These are phyloP conservation scores for Verbascum thapsus DNA, from an alignment of 257 asterid genomes.

Conservation along the genomic window DNA sequence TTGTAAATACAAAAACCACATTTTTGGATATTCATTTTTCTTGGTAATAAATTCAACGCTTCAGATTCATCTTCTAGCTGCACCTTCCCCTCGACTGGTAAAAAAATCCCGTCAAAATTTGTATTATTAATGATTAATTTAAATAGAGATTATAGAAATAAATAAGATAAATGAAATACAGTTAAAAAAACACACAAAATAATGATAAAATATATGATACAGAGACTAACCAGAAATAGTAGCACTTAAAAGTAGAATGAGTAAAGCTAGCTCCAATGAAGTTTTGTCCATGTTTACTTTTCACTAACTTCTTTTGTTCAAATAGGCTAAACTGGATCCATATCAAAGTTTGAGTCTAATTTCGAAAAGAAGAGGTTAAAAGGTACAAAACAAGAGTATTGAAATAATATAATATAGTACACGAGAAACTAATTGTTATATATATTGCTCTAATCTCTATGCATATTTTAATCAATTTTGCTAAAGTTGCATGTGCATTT, in stretches of 20 bases:
- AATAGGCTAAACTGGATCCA: no score
- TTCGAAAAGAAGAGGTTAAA: not conserved
- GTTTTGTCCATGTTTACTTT: not conserved
- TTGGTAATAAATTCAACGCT: not conserved
- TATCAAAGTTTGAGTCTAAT: no score
- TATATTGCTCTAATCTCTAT: slow-evolving; percentile 20
- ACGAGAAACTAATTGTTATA: not conserved
- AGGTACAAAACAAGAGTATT: no score
- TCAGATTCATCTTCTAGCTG: no score
- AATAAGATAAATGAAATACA: no score
- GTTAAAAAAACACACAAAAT: no score
- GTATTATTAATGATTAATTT: no score
- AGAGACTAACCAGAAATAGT: slow-evolving; percentile 19
- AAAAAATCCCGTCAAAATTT: no score
- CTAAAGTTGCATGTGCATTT: slow-evolving; percentile 4
- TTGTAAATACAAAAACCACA: slow-evolving; percentile 23
- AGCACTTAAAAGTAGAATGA: slow-evolving; percentile 3
- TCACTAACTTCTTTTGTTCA: no score
- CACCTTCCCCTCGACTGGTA: not conserved
- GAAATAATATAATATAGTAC: not conserved
- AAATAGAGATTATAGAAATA: no score
- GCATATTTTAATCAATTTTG: not conserved
- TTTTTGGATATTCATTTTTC: slow-evolving; percentile 5
- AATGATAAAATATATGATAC: no score
- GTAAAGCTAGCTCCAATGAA: not conserved